Base-by-base conservation (phyloP, 139 green algal species). In the Zygnema cylindricum region DNA sequence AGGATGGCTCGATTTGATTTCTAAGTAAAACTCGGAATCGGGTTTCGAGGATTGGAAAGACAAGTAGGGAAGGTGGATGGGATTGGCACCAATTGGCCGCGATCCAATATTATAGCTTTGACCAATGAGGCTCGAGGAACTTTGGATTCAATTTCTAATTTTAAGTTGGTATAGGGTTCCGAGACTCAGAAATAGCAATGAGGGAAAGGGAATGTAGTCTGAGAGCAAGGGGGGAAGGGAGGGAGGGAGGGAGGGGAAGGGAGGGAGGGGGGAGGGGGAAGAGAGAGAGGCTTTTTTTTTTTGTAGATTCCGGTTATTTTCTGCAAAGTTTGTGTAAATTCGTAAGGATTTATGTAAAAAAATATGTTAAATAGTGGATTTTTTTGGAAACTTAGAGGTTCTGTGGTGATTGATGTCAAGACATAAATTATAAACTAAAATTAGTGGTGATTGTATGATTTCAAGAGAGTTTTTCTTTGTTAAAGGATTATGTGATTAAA, bases 101-200 rank as follows among this genome's bases (percentile, higher is more conserved):
- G 78, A 76, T 91, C 95, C 43, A 95, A 87, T 42, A 85, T 95
- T 35, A 98, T 96, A 78, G 94, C 33, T 98, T 98, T 86, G 93
- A 84, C 1, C 93, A 98, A 43, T 96, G 96, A 1, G 91, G 93
- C 49, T n/a, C 25, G 30, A 33, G 39, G 73, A 89, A 41, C 33
- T 43, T 79, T 79, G 71, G 11, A 79, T 40, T 41, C 21, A 3
- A 43, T 79, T 79, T 3, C 16, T 43, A 79, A 11, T 3, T 79
- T 79, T 41, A 11, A 79, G 16, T 40, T 79, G 71, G 11, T n/a
- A 43, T 79, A 16, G 38, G 71, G 7, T 41, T 41, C 3, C 7
- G 16, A 79, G 38, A 16, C 11, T 40, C 3, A 79, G 16, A 16
- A 41, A 79, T 7, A 79, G 3, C 11, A 79, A 16, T 25, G 16